Evolutionary conservation across 768 basidiomycete species (phyloP).

Genomic region (Termitomyces sp.): DNA sequence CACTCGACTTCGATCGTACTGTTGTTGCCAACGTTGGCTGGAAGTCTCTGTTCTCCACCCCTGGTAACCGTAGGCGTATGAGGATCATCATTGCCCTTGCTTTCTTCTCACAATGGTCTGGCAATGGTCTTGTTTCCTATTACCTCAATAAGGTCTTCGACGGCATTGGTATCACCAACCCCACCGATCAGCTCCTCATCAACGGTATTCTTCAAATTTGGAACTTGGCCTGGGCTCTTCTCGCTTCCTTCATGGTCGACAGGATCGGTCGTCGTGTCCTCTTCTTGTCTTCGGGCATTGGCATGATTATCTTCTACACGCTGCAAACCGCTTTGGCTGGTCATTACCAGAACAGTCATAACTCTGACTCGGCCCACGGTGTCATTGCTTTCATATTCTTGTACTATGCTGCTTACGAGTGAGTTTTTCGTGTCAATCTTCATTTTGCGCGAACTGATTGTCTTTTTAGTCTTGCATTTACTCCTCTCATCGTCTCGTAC

Average conservation of each 20-base stretch:
- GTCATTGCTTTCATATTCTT: conserved; percentile 85
- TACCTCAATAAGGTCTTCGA: conserved; percentile 75
- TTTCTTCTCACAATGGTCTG: conserved; percentile 86
- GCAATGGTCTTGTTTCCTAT: conserved; percentile 81
- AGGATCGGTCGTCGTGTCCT: conserved; percentile 65
- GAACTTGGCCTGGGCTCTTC: conserved; percentile 65
- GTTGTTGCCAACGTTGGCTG: conserved; percentile 61
- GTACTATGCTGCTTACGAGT: conserved; percentile 78
- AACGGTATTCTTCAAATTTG: conserved; percentile 84
- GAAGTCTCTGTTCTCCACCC: conserved; percentile 61
- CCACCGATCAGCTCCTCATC: conserved; percentile 70
- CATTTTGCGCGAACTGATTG: not conserved
- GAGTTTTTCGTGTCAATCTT: conserved; percentile 19
- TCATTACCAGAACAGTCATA: conserved; percentile 42
- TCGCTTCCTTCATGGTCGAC: conserved; percentile 61
- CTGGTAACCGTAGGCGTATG: conserved; percentile 76
- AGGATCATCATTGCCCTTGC: conserved; percentile 73
- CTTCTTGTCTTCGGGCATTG: conserved; percentile 54
- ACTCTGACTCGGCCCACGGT: conserved; percentile 52
- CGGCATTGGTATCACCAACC: conserved; percentile 61
- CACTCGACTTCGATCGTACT: conserved; percentile 63
- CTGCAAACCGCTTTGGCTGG: conserved; percentile 68
- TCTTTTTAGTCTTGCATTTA: conserved; percentile 62
- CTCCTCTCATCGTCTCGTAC: conserved; percentile 83
- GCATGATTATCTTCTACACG: conserved; percentile 67